phyloP scores from a whole-genome alignment of 345 rosid genomes.

The Murraya paniculata region DNA sequence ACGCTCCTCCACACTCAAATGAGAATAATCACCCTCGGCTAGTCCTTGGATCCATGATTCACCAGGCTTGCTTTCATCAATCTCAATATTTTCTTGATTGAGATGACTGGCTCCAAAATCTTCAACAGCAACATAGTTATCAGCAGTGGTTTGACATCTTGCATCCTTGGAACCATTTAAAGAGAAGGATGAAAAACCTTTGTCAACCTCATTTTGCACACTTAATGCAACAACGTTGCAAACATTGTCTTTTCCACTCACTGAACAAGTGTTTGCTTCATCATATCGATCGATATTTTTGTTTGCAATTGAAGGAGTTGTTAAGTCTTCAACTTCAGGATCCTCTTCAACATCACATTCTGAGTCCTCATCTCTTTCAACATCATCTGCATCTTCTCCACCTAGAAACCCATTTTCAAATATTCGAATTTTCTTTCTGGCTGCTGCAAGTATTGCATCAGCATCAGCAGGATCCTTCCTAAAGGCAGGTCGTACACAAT shows the following conservation, averaged over 20 bases:
- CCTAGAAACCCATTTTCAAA: slow-evolving; percentile 91
- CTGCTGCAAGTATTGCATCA: slow-evolving; percentile 77
- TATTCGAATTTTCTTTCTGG: slow-evolving; percentile 86
- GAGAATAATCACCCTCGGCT: slow-evolving; percentile 90
- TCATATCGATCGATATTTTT: slow-evolving; percentile 39
- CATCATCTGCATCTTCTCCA: slow-evolving; percentile 82
- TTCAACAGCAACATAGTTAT: slow-evolving; percentile 35
- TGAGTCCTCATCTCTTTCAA: slow-evolving; percentile 85
- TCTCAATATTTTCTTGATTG: slow-evolving; percentile 54
- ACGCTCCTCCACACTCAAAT: slow-evolving; percentile 95
- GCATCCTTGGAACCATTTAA: slow-evolving; percentile 39
- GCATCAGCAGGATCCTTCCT: slow-evolving; percentile 96
- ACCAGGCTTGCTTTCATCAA: slow-evolving; percentile 75
- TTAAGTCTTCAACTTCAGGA: slow-evolving; percentile 88
- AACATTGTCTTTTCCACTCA: slow-evolving; percentile 37
- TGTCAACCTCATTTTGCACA: slow-evolving; percentile 38
- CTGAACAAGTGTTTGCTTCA: slow-evolving; percentile 42
- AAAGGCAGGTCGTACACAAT: slow-evolving; percentile 86
- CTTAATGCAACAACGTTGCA: slow-evolving; percentile 32
- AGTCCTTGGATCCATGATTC: slow-evolving; percentile 95
- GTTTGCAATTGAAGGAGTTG: slow-evolving; percentile 45
- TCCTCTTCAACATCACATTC: slow-evolving; percentile 93
- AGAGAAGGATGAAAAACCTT: slow-evolving; percentile 38
- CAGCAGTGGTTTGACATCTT: slow-evolving; percentile 30
- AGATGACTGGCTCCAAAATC: slow-evolving; percentile 29